Evolutionary conservation across 2,329 filamentous ascomycete species (phyloP).

Genomic region (Pestalotiopsis sp.): DNA sequence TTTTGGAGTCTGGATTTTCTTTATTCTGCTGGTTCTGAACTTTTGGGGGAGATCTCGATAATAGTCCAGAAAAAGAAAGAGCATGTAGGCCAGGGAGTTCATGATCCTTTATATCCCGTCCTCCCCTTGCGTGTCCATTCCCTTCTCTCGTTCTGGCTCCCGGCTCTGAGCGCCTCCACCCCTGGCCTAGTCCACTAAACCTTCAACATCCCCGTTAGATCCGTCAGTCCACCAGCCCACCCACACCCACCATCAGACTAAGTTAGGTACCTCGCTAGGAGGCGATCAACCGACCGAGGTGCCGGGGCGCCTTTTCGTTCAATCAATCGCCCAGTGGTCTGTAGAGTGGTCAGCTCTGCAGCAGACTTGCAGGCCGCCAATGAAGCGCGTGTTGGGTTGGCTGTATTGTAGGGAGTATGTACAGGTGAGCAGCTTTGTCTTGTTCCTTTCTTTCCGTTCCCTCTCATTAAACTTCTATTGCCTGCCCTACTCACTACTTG

Average conservation of each 20-base stretch:
- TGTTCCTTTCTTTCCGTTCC: not conserved
- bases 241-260: not conserved
- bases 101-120: slow-evolving; percentile 3
- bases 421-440: not conserved
- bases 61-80: not conserved
- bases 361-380: not conserved
- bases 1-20: not conserved
- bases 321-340: not conserved
- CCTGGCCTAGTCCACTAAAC: not conserved
- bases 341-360: not conserved
- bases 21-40: not conserved
- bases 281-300: not conserved
- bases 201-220: slow-evolving; percentile 4
- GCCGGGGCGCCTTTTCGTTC: not conserved
- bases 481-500: not conserved
- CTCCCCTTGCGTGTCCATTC: not conserved
- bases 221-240: not conserved
- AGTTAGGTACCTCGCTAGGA: not conserved
- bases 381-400: not conserved
- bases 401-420: too few species aligned
- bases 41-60: not conserved
- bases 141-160: not conserved
- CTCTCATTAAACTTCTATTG: not conserved
- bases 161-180: not conserved
- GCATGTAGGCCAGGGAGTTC: not conserved